Evolutionary conservation across 208 protist species (phyloP), one percentile per base, ranked within the genome.

Genomic region (Trypanosoma scelopori): DNA sequence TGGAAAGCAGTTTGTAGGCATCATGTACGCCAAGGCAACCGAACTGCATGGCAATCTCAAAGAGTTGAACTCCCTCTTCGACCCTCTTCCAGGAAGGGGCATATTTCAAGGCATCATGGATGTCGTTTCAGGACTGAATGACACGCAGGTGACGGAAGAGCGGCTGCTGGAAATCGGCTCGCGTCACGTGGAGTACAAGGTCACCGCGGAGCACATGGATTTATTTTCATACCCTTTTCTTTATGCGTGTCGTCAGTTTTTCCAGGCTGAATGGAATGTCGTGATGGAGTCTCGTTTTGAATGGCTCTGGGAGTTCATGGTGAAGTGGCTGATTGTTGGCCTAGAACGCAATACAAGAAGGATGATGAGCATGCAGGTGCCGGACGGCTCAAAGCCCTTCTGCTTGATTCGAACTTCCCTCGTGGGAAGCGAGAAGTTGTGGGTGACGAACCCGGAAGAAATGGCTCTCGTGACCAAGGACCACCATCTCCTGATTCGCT

Each of bases 321-420:
- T 85, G 9, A 64, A 78, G 13, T 76, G 76, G 42, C 71, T 92
- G 16, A 69, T 69, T 20, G 35, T 70, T 6, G 86, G 86, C 25
- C 81, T 87, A 72, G 55, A 61, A 46, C 65, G 74, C n/a, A 73
- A 69, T 50, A 73, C 77, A 37, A 71, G 81, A 48, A 85, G 55
- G 16, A 61, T 79, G 15, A 71, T 73, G 48, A 80, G 81, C 62
- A 57, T 77, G 42, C 74, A 73, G 22, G 78, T 74, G 3, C 76
- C 78, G 11, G 84, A 60, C 55, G 80, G 56, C 25, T 55, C 45
- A 20, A 60, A 59, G 22, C 42, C 69, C n/a, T 87, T 90, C 37
- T 85, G 79, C 15, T 46, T 94, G 0, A 32, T 94, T 23, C 92
- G 92, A 55, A 94, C 87, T 0, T 85, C 94, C 65, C 86, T 97